Base-by-base conservation (phyloP, 208 protist genomes). In the Porcisia hertigi region DNA sequence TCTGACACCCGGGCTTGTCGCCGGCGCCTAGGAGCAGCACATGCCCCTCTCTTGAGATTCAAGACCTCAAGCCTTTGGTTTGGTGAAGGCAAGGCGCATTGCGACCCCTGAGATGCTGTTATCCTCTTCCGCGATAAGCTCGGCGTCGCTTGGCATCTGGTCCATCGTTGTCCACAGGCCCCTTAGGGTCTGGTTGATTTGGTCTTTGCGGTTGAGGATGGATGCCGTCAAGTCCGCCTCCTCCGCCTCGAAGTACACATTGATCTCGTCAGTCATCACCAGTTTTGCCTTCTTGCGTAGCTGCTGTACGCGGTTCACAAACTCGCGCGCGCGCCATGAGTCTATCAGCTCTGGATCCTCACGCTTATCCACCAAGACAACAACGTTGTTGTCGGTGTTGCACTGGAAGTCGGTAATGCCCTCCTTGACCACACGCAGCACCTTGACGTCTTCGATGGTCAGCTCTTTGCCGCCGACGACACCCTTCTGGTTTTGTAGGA, bases 301-400 rank as follows among this genome's bases (percentile, higher is more conserved):
- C 88, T 98, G 94, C 91, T 99, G 98, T 16, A 99, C 91, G 25
- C 94, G 94, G 73, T 96, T 98, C 23, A 98, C 88, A 53, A 99
- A 89, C 85, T 99, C 96, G 36, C 98, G 91, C 14, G 97, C 96
- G 16, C 96, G 79, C 86, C 97, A 98, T 70, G 91, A 92, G 81
- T 94, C 83, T 11, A 93, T 81, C 20, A 99, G 69, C n/a, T 79
- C 77, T 80, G 95, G 84, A 78, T 97, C 86, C 71, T 88, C 85
- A 57, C 83, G 87, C 78, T 88, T 93, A 87, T 99, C 93, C 4
- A 98, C 81, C 14, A 99, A 86, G 20, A 98, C 92, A 25, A 98
- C 86, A 3, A 98, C 86, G 67, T 96, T 84, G 79, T 91, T 95
- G 82, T 97, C 90, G 41, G 86, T 91, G 82, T 97, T 90, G 86